phyloP scores from a whole-genome alignment of 2,329 filamentous ascomycete genomes.

The Aspergillus ibericus region DNA sequence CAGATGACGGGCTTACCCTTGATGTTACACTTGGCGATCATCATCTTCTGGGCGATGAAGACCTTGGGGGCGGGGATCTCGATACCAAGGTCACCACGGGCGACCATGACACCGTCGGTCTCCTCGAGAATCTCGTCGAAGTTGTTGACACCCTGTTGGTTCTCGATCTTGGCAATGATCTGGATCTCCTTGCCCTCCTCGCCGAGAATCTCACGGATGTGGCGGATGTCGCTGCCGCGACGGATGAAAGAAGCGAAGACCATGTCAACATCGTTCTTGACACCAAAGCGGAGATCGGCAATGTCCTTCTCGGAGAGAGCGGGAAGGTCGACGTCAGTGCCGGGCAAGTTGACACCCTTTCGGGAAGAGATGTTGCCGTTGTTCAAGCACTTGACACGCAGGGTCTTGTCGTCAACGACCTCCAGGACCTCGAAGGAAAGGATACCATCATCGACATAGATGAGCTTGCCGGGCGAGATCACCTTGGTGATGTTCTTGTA shows the following conservation, averaged over 20 bases:
- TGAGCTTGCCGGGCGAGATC: constrained; percentile 83
- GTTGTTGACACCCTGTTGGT: constrained; percentile 99
- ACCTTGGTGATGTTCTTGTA: constrained; percentile 99
- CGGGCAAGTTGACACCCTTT: constrained; percentile 98
- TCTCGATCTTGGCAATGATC: constrained; percentile 99
- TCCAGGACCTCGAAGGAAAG: constrained; percentile 92
- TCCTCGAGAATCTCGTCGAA: constrained; percentile 94
- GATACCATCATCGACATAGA: constrained; percentile 98
- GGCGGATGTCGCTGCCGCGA: constrained; percentile 84
- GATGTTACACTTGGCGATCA: constrained; percentile 99
- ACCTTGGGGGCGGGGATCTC: constrained; percentile 98
- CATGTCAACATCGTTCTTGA: constrained; percentile 99
- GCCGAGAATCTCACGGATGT: constrained; percentile 89
- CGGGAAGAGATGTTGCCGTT: constrained; percentile 98
- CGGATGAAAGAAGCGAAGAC: constrained; percentile 98
- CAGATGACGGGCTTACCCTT: constrained; percentile 98
- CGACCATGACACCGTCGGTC: constrained; percentile 99
- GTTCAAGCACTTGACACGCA: constrained; percentile 86
- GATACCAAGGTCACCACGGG: constrained; percentile 96
- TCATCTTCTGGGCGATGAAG: constrained; percentile 99
- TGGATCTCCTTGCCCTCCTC: constrained; percentile 93
- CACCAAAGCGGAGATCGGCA: constrained; percentile 87
- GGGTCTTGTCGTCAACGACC: constrained; percentile 82
- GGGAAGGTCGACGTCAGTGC: constrained; percentile 97
- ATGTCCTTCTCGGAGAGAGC: constrained; percentile 98